phyloP scores from a whole-genome alignment of 768 basidiomycete species.

The Lenzites betulinus region DNA sequence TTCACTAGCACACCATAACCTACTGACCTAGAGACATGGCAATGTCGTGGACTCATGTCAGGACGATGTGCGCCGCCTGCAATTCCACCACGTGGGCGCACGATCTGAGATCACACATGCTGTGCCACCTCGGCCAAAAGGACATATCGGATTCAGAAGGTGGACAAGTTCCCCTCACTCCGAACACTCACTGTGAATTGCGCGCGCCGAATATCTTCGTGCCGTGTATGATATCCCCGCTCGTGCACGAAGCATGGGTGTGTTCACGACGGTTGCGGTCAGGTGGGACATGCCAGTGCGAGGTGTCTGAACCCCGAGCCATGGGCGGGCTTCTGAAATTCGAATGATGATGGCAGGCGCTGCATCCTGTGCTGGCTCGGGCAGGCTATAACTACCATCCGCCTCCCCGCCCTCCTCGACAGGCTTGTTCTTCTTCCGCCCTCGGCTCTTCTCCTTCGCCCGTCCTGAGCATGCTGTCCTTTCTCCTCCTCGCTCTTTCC shows the following conservation, averaged over 20 bases:
- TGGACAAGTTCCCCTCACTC: too few species aligned
- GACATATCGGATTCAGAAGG: neutral
- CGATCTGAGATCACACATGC: constrained; percentile 3
- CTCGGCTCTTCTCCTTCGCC: too few species aligned
- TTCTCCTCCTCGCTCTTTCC: constrained; percentile 15
- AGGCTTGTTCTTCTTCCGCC: neutral
- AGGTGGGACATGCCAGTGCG: too few species aligned
- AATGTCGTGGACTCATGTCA: too few species aligned
- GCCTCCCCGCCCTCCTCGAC: neutral
- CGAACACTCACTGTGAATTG: neutral
- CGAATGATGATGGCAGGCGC: neutral
- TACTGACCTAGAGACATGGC: too few species aligned
- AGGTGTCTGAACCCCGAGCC: neutral
- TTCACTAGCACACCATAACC: too few species aligned
- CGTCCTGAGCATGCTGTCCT: constrained; percentile 16
- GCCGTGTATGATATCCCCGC: neutral
- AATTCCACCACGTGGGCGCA: neutral
- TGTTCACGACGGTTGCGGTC: neutral
- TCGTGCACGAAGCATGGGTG: neutral
- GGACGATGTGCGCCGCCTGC: too few species aligned
- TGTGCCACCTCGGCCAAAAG: neutral
- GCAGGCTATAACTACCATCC: neutral
- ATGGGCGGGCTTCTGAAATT: neutral
- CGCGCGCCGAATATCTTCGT: too few species aligned
- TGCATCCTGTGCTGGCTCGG: constrained; percentile 3